A percentile compares a stretch with the other conserved stretches of the same genome.
phyloP scores from a whole-genome alignment of 2,329 filamentous ascomycete species.

The Mariannaea sp. region DNA sequence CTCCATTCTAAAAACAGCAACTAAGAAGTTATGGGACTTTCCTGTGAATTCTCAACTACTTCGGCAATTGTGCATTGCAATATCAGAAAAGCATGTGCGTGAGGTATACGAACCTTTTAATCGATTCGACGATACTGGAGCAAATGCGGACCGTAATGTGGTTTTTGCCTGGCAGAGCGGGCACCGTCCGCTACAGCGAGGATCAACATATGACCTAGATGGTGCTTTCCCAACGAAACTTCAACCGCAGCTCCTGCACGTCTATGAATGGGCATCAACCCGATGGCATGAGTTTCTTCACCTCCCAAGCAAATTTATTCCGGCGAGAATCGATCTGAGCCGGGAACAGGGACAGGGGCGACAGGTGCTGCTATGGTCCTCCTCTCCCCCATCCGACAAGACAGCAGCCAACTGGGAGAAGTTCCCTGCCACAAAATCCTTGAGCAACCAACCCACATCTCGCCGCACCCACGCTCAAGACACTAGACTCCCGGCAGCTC shows the following conservation, averaged over 20 bases:
- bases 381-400: too few relatives aligned
- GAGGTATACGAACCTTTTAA: neutral
- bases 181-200: constrained; percentile 15
- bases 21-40: neutral
- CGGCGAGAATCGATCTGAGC: too few relatives aligned
- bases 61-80: constrained; percentile 13
- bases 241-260: constrained; percentile 3
- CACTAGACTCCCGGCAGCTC: too few relatives aligned
- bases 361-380: too few relatives aligned
- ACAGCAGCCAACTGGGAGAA: too few relatives aligned
- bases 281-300: neutral
- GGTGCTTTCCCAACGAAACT: constrained; percentile 12
- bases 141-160: neutral
- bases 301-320: neutral
- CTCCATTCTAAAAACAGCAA: neutral
- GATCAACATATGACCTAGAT: constrained; percentile 15
- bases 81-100: constrained; percentile 12
- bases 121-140: constrained; percentile 4
- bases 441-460: too few relatives aligned
- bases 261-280: constrained; percentile 6
- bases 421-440: too few relatives aligned
- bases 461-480: too few relatives aligned
- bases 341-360: too few relatives aligned
- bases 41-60: neutral
- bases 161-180: constrained; percentile 21